Evolutionary conservation across 106 monocot genomes (phyloP), one percentile per base, ranked within the genome.

Genomic region (Gastrodia elata): DNA sequence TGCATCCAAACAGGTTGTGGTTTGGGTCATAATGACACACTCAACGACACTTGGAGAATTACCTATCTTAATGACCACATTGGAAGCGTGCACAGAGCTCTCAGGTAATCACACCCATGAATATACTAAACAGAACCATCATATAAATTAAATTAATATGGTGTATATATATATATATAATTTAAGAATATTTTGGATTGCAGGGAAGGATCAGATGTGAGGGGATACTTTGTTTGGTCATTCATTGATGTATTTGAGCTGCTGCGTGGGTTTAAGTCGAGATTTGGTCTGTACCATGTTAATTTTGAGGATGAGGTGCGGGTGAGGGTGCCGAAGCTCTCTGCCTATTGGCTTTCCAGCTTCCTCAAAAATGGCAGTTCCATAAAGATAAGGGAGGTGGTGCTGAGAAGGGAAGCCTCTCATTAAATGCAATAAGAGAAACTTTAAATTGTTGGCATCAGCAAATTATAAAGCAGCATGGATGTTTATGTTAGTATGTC

Each of bases 201-300:
- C 80, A 85, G 84, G 71, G 77, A 78, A 56, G 84, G 84, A 11
- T 75, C 81, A 57, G 80, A 81, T 56, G 14, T 49, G 5, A 78
- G 52, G 72, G 81, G 84, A n/a, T 85, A 85, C 27, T 81, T 81
- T 44, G 39, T 68, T 9, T 85, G 84, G 84, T 85, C 84, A 6
- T 81, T 85, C 39, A 8, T 85, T 39, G 84, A 85, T 76, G 36
- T 75, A 2, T 81, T 78, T 56, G 84, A 85, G 71, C 34, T 81
- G 6, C 15, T 68, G 10, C 7, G 27, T 35, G 84, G 84, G 32
- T 78, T 78, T 49, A 14, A 34, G 68, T 8, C 49, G 5, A 58
- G 42, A 9, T 78, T 65, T 30, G 84, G 84, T 10, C 81, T 85
- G 20, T 81, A 78, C 26, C 64, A 65, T 55, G 81, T 85, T 0